Conservation (phyloP, 2,329 filamentous ascomycete species). For the Cladosporium sp. region DNA sequence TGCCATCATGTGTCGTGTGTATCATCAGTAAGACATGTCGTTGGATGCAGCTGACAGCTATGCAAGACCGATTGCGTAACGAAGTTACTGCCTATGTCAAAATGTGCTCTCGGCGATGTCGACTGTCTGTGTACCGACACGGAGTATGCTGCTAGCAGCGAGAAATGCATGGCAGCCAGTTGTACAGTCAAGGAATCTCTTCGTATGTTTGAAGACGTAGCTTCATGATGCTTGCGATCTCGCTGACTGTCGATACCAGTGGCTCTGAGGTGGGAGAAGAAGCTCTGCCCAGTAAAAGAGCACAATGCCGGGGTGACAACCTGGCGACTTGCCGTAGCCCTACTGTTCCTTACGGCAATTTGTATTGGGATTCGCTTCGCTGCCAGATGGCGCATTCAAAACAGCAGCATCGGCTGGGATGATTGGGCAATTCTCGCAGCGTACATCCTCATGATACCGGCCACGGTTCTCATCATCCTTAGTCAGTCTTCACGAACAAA, state of each 20-base stretch:
- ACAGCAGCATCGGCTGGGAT: neutral
- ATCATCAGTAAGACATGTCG: neutral
- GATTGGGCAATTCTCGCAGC: neutral
- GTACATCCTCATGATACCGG: neutral
- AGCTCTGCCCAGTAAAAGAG: neutral
- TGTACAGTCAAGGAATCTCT: conserved; percentile 1
- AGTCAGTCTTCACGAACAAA: neutral
- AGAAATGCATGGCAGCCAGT: neutral
- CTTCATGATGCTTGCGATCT: neutral
- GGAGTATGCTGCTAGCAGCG: neutral
- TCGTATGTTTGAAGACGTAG: neutral
- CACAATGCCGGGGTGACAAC: neutral
- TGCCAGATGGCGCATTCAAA: neutral
- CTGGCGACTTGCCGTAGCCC: neutral
- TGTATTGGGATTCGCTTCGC: neutral
- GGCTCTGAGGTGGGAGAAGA: neutral
- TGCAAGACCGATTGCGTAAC: neutral
- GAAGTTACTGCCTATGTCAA: neutral
- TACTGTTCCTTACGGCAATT: neutral
- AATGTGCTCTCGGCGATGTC: neutral
- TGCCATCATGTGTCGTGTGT: conserved; percentile 3
- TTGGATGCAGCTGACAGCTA: neutral
- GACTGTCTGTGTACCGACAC: neutral
- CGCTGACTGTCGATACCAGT: neutral
- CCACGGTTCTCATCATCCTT: neutral